Conservation (phyloP, 306 rosid genomes). For the Abrus pulchellus region DNA sequence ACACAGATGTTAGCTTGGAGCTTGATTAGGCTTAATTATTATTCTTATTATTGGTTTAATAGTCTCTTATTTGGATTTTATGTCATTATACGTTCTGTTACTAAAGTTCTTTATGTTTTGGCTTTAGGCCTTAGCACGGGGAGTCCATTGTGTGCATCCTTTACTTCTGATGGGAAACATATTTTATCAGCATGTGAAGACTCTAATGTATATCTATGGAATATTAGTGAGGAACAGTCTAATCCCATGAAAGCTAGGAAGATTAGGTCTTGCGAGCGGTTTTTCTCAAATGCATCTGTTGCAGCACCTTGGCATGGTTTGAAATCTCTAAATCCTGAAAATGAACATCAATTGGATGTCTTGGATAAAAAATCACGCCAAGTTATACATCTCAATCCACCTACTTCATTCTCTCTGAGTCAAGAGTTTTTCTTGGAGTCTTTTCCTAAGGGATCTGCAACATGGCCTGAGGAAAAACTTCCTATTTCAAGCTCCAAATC, state of each 20-base stretch:
- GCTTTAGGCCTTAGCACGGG: conserved; percentile 69
- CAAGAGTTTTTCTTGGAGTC: conserved; percentile 78
- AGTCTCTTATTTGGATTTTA: conserved; percentile 4
- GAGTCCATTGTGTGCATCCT: conserved; percentile 71
- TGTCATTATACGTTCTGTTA: conserved; percentile 22
- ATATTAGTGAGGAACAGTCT: conserved; percentile 55
- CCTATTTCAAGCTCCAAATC: conserved; percentile 65
- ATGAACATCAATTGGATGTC: conserved; percentile 52
- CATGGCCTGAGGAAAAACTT: conserved; percentile 99
- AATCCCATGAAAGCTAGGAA: conserved; percentile 50
- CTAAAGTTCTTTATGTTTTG: conserved; percentile 50
- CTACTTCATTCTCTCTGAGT: conserved; percentile 70
- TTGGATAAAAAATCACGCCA: conserved; percentile 54
- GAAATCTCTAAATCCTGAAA: conserved; percentile 54
- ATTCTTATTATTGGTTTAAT: conserved; percentile 1
- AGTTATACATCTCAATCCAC: conserved; percentile 52
- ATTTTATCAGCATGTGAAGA: conserved; percentile 89
- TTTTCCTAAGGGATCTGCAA: conserved; percentile 89
- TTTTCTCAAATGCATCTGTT: conserved; percentile 63
- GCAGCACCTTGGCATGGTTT: conserved; percentile 72
- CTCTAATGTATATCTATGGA: conserved; percentile 90
- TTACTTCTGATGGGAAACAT: conserved; percentile 94
- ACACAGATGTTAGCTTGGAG: conserved; percentile 23
- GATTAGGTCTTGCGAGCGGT: conserved; percentile 61
- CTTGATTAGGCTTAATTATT: conserved; percentile 24